Base-by-base conservation (phyloP, 208 protist genomes). In the Novymonas esmeraldas region DNA sequence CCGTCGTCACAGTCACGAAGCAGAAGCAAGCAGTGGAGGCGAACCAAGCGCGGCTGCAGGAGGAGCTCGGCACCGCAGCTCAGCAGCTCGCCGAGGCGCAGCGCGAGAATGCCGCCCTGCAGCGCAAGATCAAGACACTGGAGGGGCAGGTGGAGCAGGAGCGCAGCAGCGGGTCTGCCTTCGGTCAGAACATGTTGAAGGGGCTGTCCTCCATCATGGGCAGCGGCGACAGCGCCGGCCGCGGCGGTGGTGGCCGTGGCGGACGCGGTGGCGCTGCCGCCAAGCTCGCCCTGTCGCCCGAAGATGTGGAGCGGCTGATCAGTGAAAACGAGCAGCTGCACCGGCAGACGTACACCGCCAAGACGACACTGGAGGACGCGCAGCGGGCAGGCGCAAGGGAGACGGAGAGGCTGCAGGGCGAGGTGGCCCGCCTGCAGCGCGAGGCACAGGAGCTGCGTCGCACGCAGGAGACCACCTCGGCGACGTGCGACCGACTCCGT, bases 1-100 rank as follows among this genome's bases (percentile, higher is more conserved):
- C 88, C 6, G 86, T 94, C 29, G 85, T 93, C 10, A 81, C 62
- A 16, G 83, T 92, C 18, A 94, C 91, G n/a, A 82, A 84, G 50
- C 88, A 93, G 45, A 94, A 93, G 71, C 86, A 92, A 41, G 64
- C 91, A 55, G 50, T 93, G 13, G 86, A 94, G 61, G 57, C 55
- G 26, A 70, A 84, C 26, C 81, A 91, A 22, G 28, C 60, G 9
- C 58, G 84, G 58, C 69, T 94, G 48, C 77, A 81, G 50, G 73
- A 78, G 22, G 76, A 94, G 38, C 76, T 94, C 59, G 56, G 50
- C 36, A 63, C 24, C 3, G 59, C 78, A 11, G 62, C 78, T 0
- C 68, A 79, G 34, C 81, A 90, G 36, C 70, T 92, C 6, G 34
- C 59, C 0, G 63, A 75, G 29, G 61, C 77, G 45, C 77, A 85